phyloP scores from a whole-genome alignment of 495 filamentous ascomycete species.

The Wilcoxina mikolae region DNA sequence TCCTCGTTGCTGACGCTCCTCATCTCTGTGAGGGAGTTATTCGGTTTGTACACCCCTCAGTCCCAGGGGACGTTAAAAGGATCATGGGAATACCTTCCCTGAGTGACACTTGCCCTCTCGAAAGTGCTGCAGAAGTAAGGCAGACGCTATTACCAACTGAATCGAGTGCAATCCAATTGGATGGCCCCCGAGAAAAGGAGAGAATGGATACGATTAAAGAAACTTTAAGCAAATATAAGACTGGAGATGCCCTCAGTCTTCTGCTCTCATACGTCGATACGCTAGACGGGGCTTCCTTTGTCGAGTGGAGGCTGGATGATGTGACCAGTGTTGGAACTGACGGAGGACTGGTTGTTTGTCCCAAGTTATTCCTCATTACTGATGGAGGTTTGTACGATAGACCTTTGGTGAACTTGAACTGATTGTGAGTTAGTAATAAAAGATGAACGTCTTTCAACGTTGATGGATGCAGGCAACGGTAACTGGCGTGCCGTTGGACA shows the following conservation, averaged over 20 bases:
- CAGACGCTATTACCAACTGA: too few species aligned
- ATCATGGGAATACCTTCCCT: background rate
- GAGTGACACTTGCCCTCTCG: background rate
- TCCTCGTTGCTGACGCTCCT: conserved; percentile 15
- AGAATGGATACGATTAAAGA: background rate
- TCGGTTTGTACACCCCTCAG: conserved; percentile 1
- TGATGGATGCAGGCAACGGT: too few species aligned
- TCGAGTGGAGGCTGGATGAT: background rate
- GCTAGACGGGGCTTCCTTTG: background rate
- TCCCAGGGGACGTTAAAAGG: background rate
- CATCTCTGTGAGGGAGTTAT: conserved; percentile 12
- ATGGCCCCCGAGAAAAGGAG: background rate
- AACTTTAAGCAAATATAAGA: background rate
- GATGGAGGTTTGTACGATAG: too few species aligned
- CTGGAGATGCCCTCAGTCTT: background rate
- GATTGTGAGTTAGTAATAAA: too few species aligned
- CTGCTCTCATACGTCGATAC: conserved; percentile 17
- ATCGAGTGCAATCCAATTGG: background rate
- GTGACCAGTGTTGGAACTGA: too few species aligned
- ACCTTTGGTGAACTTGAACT: too few species aligned
- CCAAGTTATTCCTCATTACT: too few species aligned
- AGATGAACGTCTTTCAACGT: too few species aligned
- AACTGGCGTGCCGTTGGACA: too few species aligned
- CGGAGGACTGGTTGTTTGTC: too few species aligned
- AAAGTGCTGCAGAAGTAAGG: too few species aligned